Evolutionary conservation across 2,329 filamentous ascomycete genomes (phyloP).

Genomic region (Cladophialophora psammophila): DNA sequence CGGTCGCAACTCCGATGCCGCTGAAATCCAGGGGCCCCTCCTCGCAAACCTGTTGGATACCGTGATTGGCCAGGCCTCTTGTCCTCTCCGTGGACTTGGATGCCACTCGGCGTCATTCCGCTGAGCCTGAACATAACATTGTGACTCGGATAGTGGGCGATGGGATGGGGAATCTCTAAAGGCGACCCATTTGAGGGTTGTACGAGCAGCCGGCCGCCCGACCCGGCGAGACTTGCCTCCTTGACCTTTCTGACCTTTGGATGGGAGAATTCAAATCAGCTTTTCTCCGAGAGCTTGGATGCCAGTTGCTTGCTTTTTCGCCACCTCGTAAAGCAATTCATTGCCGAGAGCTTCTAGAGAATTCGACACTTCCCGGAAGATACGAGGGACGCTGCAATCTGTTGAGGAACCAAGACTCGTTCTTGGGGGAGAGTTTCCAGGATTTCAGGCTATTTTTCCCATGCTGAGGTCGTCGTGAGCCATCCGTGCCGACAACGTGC

Average conservation of each 20-base stretch:
- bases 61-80: not conserved
- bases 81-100: not conserved
- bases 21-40: not conserved
- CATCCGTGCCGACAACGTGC: constrained; percentile 16
- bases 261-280: not conserved
- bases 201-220: constrained; percentile 5
- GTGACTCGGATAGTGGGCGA: not conserved
- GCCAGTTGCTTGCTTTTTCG: not conserved
- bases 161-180: not conserved
- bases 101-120: constrained; percentile 14
- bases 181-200: not conserved
- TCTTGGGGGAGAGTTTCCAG: not conserved
- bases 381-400: not conserved
- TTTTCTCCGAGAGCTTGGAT: not conserved
- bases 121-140: constrained; percentile 8
- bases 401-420: not conserved
- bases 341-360: not conserved
- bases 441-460: constrained; percentile 21
- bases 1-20: constrained; percentile 12
- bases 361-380: not conserved
- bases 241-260: not conserved
- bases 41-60: not conserved
- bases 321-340: not conserved
- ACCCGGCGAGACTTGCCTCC: not conserved
- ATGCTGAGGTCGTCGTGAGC: constrained; percentile 11